Percentiles rank a stretch among this genome's conserved stretches.
Conservation (phyloP, 805 yeast genomes). For the Diddensiella transvaalensis region DNA sequence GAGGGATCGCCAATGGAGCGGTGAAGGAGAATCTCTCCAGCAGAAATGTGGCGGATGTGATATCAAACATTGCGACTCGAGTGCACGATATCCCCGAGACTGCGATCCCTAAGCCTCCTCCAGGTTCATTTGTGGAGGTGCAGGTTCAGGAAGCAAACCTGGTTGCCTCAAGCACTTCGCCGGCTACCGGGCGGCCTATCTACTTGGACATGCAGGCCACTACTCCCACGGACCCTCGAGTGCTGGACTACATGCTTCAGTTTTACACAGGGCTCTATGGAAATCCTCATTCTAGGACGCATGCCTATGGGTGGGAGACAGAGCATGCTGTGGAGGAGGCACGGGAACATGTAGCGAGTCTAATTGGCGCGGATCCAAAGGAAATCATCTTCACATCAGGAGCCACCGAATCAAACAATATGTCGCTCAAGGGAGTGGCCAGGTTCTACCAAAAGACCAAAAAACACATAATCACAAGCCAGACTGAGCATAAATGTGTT, state of each 20-base stretch:
- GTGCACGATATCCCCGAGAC: slow-evolving; percentile 9
- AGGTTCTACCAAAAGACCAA: slow-evolving; percentile 86
- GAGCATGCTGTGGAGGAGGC: slow-evolving; percentile 88
- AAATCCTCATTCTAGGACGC: slow-evolving; percentile 96
- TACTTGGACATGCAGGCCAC: slow-evolving; percentile 98
- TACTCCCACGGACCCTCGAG: slow-evolving; percentile 97
- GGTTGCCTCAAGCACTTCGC: slow-evolving; percentile 10
- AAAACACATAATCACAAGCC: slow-evolving; percentile 91
- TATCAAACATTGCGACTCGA: slow-evolving; percentile 18
- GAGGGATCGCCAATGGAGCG: too few relatives aligned
- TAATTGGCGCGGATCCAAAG: slow-evolving; percentile 91
- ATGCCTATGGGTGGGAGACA: slow-evolving; percentile 98
- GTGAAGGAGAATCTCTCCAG: slow-evolving; percentile 7
- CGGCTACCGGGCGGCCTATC: slow-evolving; percentile 61
- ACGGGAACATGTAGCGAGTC: slow-evolving; percentile 72
- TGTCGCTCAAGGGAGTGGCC: slow-evolving; percentile 93
- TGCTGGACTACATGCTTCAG: slow-evolving; percentile 45
- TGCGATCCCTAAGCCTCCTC: slow-evolving; percentile 21
- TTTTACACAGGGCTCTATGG: slow-evolving; percentile 83
- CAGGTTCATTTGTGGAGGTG: slow-evolving; percentile 23
- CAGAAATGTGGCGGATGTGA: slow-evolving; percentile 19
- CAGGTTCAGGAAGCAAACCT: slow-evolving; percentile 21
- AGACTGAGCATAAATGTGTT: slow-evolving; percentile 99
- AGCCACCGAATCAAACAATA: slow-evolving; percentile 95
- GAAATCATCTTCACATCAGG: slow-evolving; percentile 97